Evolutionary conservation across 202 grass and related monocot species (phyloP), one percentile per base, ranked within the genome.

Genomic region (Elaeis oleifera): DNA sequence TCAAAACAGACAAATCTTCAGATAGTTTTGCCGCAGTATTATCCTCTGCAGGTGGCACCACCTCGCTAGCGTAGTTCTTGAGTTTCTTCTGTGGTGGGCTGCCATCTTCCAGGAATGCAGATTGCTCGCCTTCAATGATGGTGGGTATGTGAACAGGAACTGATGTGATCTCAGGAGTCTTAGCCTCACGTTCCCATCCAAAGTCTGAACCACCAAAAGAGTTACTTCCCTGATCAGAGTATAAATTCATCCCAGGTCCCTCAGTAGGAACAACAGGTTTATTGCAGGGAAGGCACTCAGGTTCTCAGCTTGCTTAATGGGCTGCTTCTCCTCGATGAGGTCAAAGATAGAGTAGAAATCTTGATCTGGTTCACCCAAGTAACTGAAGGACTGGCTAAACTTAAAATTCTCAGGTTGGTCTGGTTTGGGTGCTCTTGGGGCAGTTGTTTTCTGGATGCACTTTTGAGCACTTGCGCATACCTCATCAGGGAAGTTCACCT

Each of bases 401-500:
- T 54, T 28, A 70, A 78, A 82, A 15, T 81, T 86, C 48, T 84
- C 69, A 50, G 56, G 31, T 24, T 27, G 28, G 14, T 72, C 83
- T 64, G 67, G 49, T 66, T 79, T 88, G 61, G 74, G 58, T 51
- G 55, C 69, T 68, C 79, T 67, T 48, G 58, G 56, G 48, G 67
- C 58, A 78, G 53, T 54, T 49, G 49, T 16, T 48, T 71, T 31
- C 61, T 17, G 18, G 23, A 32, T 65, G 29, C 26, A 56, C 71
- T 75, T 92, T 53, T 76, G 83, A 67, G 26, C 51, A 74, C 17
- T 51, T 55, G 49, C 20, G 74, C 72, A 71, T 50, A 66, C 56
- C 67, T 70, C 81, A 2, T 95, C 82, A 54, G 88, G 88, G 52
- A 97, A 97, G 62, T 97, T 97, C 32, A 97, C 82, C 82, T 97